Conservation (phyloP, 495 filamentous ascomycete genomes). For the Tuber calosporum region DNA sequence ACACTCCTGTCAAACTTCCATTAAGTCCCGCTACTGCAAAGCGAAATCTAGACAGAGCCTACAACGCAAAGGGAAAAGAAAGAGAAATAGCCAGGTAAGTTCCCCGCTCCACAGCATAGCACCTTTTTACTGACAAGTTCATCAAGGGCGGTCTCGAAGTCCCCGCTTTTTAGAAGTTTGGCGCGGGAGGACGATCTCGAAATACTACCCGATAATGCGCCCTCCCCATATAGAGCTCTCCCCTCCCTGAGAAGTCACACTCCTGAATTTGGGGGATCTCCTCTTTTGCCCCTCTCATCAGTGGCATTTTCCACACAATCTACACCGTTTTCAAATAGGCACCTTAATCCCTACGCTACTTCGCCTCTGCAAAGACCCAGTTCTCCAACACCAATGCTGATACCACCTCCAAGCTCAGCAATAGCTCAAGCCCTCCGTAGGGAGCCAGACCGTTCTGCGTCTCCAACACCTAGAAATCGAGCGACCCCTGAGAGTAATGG, state of each 20-base stretch:
- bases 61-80: neutral
- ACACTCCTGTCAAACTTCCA: neutral
- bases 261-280: neutral
- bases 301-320: neutral
- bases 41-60: neutral
- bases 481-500: neutral
- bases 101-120: neutral
- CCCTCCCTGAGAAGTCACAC: neutral
- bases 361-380: slow-evolving; percentile 2
- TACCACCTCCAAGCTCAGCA: neutral
- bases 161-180: neutral
- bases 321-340: neutral
- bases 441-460: neutral
- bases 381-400: neutral
- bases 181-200: neutral
- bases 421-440: neutral
- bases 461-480: neutral
- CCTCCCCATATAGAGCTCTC: neutral
- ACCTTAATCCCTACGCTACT: neutral
- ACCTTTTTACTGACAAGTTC: neutral
- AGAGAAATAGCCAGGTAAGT: neutral
- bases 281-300: neutral
- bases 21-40: neutral
- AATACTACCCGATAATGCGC: neutral
- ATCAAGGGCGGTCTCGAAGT: neutral